Conservation (phyloP, 352 stramenopile species). For the Phytophthora pini region DNA sequence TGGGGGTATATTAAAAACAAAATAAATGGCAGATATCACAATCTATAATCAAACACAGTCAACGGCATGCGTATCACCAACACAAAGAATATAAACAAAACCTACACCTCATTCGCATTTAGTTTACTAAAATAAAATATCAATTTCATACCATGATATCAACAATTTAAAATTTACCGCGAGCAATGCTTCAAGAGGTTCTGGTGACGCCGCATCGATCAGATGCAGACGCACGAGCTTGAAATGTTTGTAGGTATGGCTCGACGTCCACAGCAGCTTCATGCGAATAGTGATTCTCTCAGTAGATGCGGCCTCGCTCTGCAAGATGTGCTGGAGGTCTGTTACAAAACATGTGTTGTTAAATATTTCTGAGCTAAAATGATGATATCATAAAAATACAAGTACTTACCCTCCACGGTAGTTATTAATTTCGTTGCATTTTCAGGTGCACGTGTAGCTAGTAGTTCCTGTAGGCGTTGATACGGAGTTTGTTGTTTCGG, state of each 20-base stretch:
- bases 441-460: background rate
- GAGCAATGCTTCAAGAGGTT: background rate
- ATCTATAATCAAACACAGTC: too few relatives aligned
- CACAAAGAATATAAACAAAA: too few relatives aligned
- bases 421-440: background rate
- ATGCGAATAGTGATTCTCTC: background rate
- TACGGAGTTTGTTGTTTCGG: background rate
- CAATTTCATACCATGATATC: background rate
- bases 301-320: background rate
- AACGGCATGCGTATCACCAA: too few relatives aligned
- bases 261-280: slow-evolving; percentile 1
- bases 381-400: background rate
- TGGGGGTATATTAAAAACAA: too few relatives aligned
- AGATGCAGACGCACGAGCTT: background rate
- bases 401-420: background rate
- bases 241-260: background rate
- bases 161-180: background rate
- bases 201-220: background rate
- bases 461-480: background rate
- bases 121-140: background rate
- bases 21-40: too few relatives aligned
- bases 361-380: background rate
- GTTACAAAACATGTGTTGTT: background rate
- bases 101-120: too few relatives aligned
- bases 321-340: background rate